phyloP scores from a whole-genome alignment of 2,329 filamentous ascomycete genomes.

The Pseudogymnoascus sp. region DNA sequence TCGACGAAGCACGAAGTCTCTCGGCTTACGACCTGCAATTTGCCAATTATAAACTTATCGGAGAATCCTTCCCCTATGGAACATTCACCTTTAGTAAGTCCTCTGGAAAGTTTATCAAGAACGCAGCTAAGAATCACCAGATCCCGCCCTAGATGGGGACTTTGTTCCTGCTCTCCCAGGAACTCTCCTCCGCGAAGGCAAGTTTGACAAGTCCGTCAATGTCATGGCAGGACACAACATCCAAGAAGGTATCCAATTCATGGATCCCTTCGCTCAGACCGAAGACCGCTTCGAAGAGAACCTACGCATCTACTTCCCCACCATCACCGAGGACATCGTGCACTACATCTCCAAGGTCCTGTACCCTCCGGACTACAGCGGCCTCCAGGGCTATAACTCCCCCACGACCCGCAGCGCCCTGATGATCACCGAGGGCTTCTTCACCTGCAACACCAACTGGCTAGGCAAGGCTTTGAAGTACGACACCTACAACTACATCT shows the following conservation, averaged over 20 bases:
- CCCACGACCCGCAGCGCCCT: constrained; percentile 35
- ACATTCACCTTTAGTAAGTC: constrained; percentile 32
- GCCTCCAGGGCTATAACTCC: constrained; percentile 17
- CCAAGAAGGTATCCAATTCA: constrained; percentile 37
- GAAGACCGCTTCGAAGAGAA: constrained; percentile 14
- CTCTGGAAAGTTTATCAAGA: neutral
- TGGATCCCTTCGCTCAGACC: constrained; percentile 26
- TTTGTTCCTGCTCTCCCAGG: constrained; percentile 42
- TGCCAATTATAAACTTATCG: constrained; percentile 27
- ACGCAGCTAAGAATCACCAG: constrained; percentile 21
- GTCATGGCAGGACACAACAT: constrained; percentile 40
- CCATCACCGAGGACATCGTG: neutral
- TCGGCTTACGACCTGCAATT: constrained; percentile 14
- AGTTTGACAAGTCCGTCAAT: constrained; percentile 37
- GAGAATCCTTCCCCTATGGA: constrained; percentile 31
- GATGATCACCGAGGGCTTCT: constrained; percentile 35
- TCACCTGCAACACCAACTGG: constrained; percentile 44
- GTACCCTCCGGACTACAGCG: constrained; percentile 8
- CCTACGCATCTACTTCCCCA: neutral
- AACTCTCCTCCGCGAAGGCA: constrained; percentile 35
- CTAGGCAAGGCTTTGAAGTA: constrained; percentile 38
- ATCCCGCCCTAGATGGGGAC: constrained; percentile 42
- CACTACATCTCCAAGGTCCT: neutral
- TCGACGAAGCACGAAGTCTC: constrained; percentile 27
- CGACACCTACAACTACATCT: constrained; percentile 43